phyloP scores from a whole-genome alignment of 2,329 filamentous ascomycete species.

The Ustulina deusta region DNA sequence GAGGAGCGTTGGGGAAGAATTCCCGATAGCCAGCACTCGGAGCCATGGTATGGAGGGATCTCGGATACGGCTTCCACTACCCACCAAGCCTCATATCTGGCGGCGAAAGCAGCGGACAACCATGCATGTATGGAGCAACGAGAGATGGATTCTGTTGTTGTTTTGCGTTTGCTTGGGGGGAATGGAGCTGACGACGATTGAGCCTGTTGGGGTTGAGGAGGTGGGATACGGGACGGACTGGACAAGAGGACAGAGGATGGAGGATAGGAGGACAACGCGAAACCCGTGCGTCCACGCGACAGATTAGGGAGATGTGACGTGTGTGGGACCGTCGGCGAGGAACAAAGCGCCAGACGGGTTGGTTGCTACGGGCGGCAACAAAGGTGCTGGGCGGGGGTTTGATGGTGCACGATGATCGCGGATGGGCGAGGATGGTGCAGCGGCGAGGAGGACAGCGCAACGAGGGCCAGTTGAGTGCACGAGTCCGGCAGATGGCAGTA shows the following conservation, averaged over 20 bases:
- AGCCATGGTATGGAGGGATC: conserved; percentile 71
- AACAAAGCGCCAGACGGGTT: conserved; percentile 39
- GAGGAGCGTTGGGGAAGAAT: conserved; percentile 85
- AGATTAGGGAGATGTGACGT: conserved; percentile 51
- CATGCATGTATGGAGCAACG: conserved; percentile 55
- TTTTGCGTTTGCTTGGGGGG: neutral
- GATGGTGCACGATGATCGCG: conserved; percentile 42
- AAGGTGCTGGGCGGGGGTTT: conserved; percentile 26
- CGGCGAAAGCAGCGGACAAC: conserved; percentile 51
- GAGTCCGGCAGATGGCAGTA: conserved; percentile 26
- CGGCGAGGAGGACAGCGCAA: conserved; percentile 29
- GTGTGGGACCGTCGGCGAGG: conserved; percentile 46
- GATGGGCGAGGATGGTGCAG: conserved; percentile 34
- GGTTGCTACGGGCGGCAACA: conserved; percentile 35
- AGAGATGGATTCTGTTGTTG: conserved; percentile 18
- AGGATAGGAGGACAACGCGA: conserved; percentile 44
- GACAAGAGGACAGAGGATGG: conserved; percentile 34
- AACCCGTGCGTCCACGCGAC: conserved; percentile 53
- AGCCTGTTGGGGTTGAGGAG: conserved; percentile 32
- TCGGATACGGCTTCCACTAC: conserved; percentile 64
- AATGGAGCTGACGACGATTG: conserved; percentile 40
- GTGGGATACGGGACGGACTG: conserved; percentile 30
- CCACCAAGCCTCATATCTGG: conserved; percentile 69
- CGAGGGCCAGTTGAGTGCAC: conserved; percentile 38
- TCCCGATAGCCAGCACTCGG: conserved; percentile 87